These are phyloP conservation scores for Elongisporangium prolatum DNA, from an alignment of 352 stramenopile species.

Conservation along the genomic window DNA sequence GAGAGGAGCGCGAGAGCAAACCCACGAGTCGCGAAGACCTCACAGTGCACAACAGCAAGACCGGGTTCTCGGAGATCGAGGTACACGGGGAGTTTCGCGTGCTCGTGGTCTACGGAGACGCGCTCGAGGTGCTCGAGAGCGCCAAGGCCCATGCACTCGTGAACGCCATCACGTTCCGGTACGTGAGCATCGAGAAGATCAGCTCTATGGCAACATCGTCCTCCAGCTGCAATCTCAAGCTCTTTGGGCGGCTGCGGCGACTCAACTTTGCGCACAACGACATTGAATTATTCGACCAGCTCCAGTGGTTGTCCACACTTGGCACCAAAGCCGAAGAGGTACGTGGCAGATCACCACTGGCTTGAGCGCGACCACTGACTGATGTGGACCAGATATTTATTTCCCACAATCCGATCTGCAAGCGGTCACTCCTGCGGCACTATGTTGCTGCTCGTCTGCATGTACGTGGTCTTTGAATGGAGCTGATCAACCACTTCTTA, in stretches of 20 bases:
- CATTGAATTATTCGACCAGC: slow-evolving; percentile 52
- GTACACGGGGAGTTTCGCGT: slow-evolving; percentile 64
- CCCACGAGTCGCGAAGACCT: slow-evolving; percentile 45
- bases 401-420: slow-evolving; percentile 50
- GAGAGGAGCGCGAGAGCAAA: slow-evolving; percentile 29
- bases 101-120: slow-evolving; percentile 63
- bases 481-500: not conserved
- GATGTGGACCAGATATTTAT: slow-evolving; percentile 44
- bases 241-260: slow-evolving; percentile 47
- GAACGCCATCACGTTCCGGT: slow-evolving; percentile 66
- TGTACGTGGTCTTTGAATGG: slow-evolving; percentile 18
- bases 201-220: slow-evolving; percentile 21
- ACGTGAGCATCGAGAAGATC: slow-evolving; percentile 42
- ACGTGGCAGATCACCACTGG: not conserved
- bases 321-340: slow-evolving; percentile 68
- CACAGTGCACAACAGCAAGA: slow-evolving; percentile 40
- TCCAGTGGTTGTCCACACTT: slow-evolving; percentile 47
- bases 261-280: slow-evolving; percentile 72
- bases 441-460: slow-evolving; percentile 48
- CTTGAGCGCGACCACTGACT: not conserved
- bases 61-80: slow-evolving; percentile 69
- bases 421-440: slow-evolving; percentile 41
- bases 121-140: slow-evolving; percentile 54
- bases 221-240: slow-evolving; percentile 41
- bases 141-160: slow-evolving; percentile 45